Base-by-base conservation (phyloP, 441 rosid species). In the Adansonia rubrostipa region DNA sequence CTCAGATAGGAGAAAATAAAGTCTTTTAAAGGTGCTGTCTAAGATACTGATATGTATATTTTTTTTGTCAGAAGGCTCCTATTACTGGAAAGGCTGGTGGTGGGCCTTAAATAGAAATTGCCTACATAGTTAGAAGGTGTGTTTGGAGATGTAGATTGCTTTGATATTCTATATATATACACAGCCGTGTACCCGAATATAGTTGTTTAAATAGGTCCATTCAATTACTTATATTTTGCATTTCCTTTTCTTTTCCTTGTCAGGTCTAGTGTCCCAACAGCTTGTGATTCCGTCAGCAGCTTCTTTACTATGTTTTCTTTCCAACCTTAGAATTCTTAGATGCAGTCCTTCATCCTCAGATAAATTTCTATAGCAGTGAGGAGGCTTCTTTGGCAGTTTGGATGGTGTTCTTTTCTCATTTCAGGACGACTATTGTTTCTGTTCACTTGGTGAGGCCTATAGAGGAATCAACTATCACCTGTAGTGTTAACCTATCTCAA, bases 41-140 rank as follows among this genome's bases (percentile, higher is more conserved):
- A 10, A 50, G 62, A 75, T 63, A 66, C 72, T 79, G 58, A 87
- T 72, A 17, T 33, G 22, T 76, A 53, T 74, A 71, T 20, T n/a
- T 20, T 19, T 70, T 67, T 61, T 5, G 53, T 75, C 87, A 93
- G 96, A 84, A 88, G 79, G 90, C 88, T 81, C 91, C 92, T 78
- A 86, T 91, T 68, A 86, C 92, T 2, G 94, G 92, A 57, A 86
- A 88, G 77, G 92, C 90, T 78, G 88, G 93, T 71, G 94, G 87
- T 79, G 90, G 77, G 47, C 73, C 86, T 81, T 88, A 86, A 87
- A 82, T 65, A 48, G 73, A 79, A 74, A 33, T 62, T 65, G 50
- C 47, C 64, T 58, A 63, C 53, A 77, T 79, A 73, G 77, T 77
- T 81, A 71, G 83, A 79, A 83, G 90, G 87, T 89, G 70, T 58